Percentiles rank a stretch among this genome's conserved stretches.
Evolutionary conservation across 495 filamentous ascomycete genomes (phyloP).

Genomic region (Penicillium canescens): DNA sequence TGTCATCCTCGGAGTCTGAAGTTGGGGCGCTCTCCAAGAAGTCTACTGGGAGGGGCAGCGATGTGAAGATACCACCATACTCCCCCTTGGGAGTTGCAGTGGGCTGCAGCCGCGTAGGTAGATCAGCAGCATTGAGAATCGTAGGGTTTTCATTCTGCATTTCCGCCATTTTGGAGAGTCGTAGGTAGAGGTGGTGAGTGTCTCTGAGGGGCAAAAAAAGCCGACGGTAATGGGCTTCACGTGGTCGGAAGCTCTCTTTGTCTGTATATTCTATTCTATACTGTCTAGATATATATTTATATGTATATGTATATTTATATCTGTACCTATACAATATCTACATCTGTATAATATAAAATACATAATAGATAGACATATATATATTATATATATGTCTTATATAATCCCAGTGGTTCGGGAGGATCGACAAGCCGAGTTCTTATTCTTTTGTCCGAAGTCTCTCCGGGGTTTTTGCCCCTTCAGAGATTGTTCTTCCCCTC

Average conservation of each 20-base stretch:
- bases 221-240: neutral
- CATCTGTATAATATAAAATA: neutral
- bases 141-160: conserved; percentile 93
- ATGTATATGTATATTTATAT: no score
- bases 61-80: conserved; percentile 43
- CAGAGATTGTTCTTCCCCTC: no score
- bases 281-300: no score
- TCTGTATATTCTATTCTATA: no score
- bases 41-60: conserved; percentile 21
- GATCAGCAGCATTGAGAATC: conserved; percentile 84
- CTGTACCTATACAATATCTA: neutral
- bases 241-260: no score
- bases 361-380: neutral
- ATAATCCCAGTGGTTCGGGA: no score
- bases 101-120: conserved; percentile 74
- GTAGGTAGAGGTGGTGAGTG: neutral
- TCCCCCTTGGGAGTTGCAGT: conserved; percentile 43
- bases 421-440: no score
- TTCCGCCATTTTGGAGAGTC: conserved; percentile 36
- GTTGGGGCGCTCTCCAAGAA: conserved; percentile 28
- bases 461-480: no score
- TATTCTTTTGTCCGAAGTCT: no score
- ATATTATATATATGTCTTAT: no score
- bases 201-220: conserved; percentile 10
- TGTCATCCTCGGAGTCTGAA: conserved; percentile 58